Evolutionary conservation across 495 filamentous ascomycete species (phyloP).

Genomic region (Rhypophila decipiens): DNA sequence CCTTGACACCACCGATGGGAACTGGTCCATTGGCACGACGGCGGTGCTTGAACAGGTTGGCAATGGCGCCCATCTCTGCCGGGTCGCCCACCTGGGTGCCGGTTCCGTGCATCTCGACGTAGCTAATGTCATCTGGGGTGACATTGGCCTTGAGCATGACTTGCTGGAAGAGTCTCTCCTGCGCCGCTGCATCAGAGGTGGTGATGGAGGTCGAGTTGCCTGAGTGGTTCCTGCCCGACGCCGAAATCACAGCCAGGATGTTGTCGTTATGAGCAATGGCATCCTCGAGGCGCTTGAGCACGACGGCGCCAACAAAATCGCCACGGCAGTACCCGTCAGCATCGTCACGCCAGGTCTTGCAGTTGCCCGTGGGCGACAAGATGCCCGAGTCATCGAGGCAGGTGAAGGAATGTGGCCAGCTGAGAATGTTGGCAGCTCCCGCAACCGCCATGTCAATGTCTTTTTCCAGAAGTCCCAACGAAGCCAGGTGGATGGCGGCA

Average conservation of each 20-base stretch:
- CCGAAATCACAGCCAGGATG: slow-evolving; percentile 47
- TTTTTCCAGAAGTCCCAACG: slow-evolving; percentile 60
- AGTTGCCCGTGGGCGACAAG: slow-evolving; percentile 21
- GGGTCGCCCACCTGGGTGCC: slow-evolving; percentile 67
- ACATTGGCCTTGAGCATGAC: slow-evolving; percentile 51
- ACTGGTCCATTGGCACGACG: slow-evolving; percentile 55
- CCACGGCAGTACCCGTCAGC: slow-evolving; percentile 47
- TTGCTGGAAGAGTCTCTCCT: slow-evolving; percentile 53
- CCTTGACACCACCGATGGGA: slow-evolving; percentile 65
- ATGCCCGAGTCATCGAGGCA: slow-evolving; percentile 40
- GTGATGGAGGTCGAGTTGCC: slow-evolving; percentile 58
- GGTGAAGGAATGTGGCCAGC: slow-evolving; percentile 64
- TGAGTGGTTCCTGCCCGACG: slow-evolving; percentile 48
- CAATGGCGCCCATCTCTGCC: slow-evolving; percentile 57
- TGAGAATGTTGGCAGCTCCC: slow-evolving; percentile 61
- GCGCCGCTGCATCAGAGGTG: slow-evolving; percentile 53
- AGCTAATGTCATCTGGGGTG: slow-evolving; percentile 55
- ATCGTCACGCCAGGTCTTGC: slow-evolving; percentile 18
- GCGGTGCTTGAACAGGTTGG: slow-evolving; percentile 56
- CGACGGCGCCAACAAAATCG: slow-evolving; percentile 26
- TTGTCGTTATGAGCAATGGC: slow-evolving; percentile 45
- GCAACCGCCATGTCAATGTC: slow-evolving; percentile 58
- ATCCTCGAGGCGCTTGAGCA: slow-evolving; percentile 44
- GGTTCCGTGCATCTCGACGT: slow-evolving; percentile 72
- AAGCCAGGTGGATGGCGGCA: slow-evolving; percentile 34